These are phyloP conservation scores for Torrubiellomyces zombiae DNA, from an alignment of 2,329 filamentous ascomycete genomes.

Conservation along the genomic window DNA sequence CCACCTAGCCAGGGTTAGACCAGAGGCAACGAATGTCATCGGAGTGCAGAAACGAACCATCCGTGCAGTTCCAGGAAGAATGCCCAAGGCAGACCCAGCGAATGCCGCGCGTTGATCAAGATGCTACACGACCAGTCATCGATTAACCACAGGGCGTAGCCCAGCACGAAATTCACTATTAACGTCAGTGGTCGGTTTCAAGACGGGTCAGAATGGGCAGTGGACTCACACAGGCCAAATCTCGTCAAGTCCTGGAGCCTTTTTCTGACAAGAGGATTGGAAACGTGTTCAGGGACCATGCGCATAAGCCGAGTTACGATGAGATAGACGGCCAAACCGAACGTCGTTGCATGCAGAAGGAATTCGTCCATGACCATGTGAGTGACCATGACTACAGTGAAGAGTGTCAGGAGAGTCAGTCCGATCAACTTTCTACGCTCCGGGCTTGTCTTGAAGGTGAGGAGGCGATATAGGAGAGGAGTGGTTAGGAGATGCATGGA, in stretches of 20 bases:
- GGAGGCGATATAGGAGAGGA: slow-evolving; percentile 21
- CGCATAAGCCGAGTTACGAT: slow-evolving; percentile 14
- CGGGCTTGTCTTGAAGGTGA: slow-evolving; percentile 16
- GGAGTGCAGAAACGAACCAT: slow-evolving; percentile 15
- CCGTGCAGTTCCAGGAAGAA: slow-evolving; percentile 24
- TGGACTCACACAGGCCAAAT: slow-evolving; percentile 7
- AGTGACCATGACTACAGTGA: slow-evolving; percentile 19
- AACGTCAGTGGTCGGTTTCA: not conserved
- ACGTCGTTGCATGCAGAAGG: slow-evolving; percentile 19
- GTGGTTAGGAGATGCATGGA: slow-evolving; percentile 25
- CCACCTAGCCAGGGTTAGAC: slow-evolving; percentile 16
- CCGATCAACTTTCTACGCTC: slow-evolving; percentile 10
- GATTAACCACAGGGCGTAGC: slow-evolving; percentile 22
- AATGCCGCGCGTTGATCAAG: slow-evolving; percentile 11
- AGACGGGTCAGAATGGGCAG: not conserved
- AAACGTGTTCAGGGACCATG: slow-evolving; percentile 16
- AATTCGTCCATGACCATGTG: slow-evolving; percentile 27
- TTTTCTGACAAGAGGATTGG: slow-evolving; percentile 9
- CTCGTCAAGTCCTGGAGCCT: slow-evolving; percentile 7
- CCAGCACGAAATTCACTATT: slow-evolving; percentile 18
- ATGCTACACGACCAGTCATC: slow-evolving; percentile 17
- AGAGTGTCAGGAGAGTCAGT: slow-evolving; percentile 8
- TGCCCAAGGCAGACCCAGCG: slow-evolving; percentile 17
- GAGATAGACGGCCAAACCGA: slow-evolving; percentile 17
- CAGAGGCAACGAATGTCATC: not conserved